Evolutionary conservation across 2,329 filamentous ascomycete genomes (phyloP), one percentile per base, ranked within the genome.

Genomic region (Penicillium griseofulvum): DNA sequence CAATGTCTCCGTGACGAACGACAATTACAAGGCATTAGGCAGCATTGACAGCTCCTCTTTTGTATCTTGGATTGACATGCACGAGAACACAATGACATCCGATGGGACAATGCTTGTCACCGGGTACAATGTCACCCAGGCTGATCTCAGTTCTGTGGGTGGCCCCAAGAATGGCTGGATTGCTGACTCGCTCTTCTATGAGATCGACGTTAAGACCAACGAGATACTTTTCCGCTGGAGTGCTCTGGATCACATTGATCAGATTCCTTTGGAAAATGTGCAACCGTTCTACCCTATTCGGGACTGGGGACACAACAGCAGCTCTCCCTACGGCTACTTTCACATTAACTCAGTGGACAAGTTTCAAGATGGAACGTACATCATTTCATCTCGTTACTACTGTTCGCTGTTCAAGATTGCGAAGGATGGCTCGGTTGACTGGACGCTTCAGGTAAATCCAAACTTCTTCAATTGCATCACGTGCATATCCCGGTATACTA

Each of bases 181-280:
- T 14, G 45, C 64, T 9, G 67, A 73, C 54, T 63, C 65, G 8
- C 60, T 70, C 19, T 55, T 69, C 51, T 65, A 67, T 43, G 67
- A 69, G 51, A 65, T 69, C 17, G 67, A 70, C 16, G 54, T 70
- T 19, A 55, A 53, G 11, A 71, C 67, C 8, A 68, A 66, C 17
- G 59, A 66, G 17, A 58, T 67, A 5, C 42, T 69, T 6, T 68
- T 63, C 52, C 56, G 58, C n/a, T 71, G 67, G 68, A 67, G 65
- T 39, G 65, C 68, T 14, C 54, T 63, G 5, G 68, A 69, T 12
- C 63, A 70, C 41, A 31, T 60, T 9, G 39, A 55, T 11, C 43
- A 68, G 39, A 56, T 64, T 28, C 59, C 59, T 4, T 54, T 68
- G 17, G 52, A 50, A 10, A 37, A 63, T 42, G 53, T 56, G 5